Base-by-base conservation (phyloP, 768 basidiomycete genomes). In the Suillus cothurnatus region DNA sequence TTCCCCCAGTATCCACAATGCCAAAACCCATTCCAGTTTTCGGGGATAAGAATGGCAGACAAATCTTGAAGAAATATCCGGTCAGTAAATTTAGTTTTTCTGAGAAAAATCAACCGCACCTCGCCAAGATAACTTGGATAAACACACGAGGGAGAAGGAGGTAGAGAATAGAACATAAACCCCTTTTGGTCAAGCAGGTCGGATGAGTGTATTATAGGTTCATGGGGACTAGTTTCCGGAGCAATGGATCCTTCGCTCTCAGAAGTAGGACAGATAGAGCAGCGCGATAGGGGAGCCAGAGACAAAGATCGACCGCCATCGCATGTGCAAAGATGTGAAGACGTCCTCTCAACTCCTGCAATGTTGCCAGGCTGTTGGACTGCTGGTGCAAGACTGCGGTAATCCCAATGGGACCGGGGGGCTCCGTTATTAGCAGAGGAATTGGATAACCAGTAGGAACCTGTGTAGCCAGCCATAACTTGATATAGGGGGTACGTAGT, bases 241-340 rank as follows among this genome's bases (percentile, higher is more conserved):
- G 85, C 86, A 65, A 82, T 78, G 31, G 82, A 84, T 31, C 81
- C 81, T 59, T 76, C 77, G 63, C 80, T 83, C 17, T 70, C 71
- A 49, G 28, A 31, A 53, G 21, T 11, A 31, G 52, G 31, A 31
- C 50, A 31, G 15, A 38, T 60, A 41, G 57, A 59, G 7, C 36
- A 59, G 8, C 2, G 8, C 8, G 52, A 19, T 21, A 53, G 28
- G 26, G 17, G 15, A 31, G 17, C 50, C 28, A 6, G 28, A 31
- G 50, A 52, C 50, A 17, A 31, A 53, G 17, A 9, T 28, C 4
- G 28, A 19, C 17, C 17, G 28, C 8, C 50, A 26, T 49, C 47
- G 14, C 15, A 49, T 14, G 3, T 26, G 47, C 47, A 14, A 49
- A 26, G 47, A 49, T 15, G 47, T 26, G 31, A 55, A 32, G 19